Base-by-base conservation (phyloP, 257 asterid genomes). In the Solanum infundibuliforme region DNA sequence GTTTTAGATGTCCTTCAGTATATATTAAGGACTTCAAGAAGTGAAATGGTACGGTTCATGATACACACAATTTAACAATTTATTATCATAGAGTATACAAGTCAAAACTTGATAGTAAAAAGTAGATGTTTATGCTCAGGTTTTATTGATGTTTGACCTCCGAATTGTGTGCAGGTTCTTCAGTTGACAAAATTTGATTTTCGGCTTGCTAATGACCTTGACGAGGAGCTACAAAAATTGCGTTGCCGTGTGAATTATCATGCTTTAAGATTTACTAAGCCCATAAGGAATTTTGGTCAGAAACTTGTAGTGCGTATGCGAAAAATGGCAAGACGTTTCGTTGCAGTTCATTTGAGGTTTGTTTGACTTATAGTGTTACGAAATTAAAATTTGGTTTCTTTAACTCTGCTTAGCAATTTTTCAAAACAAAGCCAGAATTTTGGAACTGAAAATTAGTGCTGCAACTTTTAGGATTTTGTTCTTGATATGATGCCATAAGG, bases 121-220 rank as follows among this genome's bases (percentile, higher is more conserved):
- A 29, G 29, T 46, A 23, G 20, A 81, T 81, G 69, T 4, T 81
- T 18, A 5, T 48, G 31, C 27, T 27, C 41, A 27, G 66, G 16
- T 46, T 48, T 81, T 81, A 0, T 48, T 81, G 38, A 46, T 48
- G 69, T 29, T 29, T 81, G 85, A 81, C 38, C 38, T 84, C 72
- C 72, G 36, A 87, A 84, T 83, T 62, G 83, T 87, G 58, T 91
- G 92, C 98, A 97, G 99, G 99, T 96, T 91, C 89, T 97, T 93
- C 99, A 97, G 96, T 88, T 97, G 96, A 97, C 99, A 86, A 97
- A 97, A 92, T 97, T 97, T 58, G 99, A 97, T 90, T 97, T 93
- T 90, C 94, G 99, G 93, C 98, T 97, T 83, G 91, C 99, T 55
- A 97, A 93, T 85, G 96, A 97, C 89, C 96, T 96, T 77, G 95